Evolutionary conservation across 2,329 filamentous ascomycete species (phyloP).

Genomic region (Xylaria sp.): DNA sequence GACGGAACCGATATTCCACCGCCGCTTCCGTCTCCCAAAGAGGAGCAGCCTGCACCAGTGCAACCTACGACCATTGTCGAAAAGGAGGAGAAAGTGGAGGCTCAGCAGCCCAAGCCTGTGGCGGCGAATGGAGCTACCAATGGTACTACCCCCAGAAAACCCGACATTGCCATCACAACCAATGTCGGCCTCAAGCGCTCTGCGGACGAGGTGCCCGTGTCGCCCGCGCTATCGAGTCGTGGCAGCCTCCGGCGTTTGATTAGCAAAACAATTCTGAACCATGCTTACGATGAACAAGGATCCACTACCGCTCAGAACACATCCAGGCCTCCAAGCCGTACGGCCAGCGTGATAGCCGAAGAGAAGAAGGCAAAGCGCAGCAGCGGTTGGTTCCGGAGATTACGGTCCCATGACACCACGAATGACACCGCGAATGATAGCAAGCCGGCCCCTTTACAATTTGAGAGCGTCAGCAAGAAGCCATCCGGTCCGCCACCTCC

Average conservation of each 20-base stretch:
- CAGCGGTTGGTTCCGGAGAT: conserved; percentile 68
- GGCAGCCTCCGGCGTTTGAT: conserved; percentile 68
- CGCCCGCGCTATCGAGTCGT: conserved; percentile 62
- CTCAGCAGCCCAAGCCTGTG: conserved; percentile 42
- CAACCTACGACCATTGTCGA: conserved; percentile 11
- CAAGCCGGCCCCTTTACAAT: conserved; percentile 57
- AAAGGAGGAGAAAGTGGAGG: conserved; percentile 34
- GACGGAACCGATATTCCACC: conserved; percentile 70
- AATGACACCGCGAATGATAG: conserved; percentile 39
- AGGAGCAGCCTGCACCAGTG: conserved; percentile 38
- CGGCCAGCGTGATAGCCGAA: conserved; percentile 59
- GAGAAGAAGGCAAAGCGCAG: conserved; percentile 65
- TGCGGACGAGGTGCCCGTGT: conserved; percentile 62
- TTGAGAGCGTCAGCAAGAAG: conserved; percentile 53
- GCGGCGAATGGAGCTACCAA: conserved; percentile 47
- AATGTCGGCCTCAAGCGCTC: conserved; percentile 58
- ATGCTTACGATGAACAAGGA: conserved; percentile 59
- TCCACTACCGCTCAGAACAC: conserved; percentile 49
- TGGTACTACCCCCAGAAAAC: conserved; percentile 48
- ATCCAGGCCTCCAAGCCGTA: conserved; percentile 62
- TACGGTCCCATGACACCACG: conserved; percentile 53
- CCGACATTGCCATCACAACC: conserved; percentile 45
- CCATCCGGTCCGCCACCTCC: conserved; percentile 64
- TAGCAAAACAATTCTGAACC: conserved; percentile 65
- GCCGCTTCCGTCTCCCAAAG: conserved; percentile 63